Evolutionary conservation across 192 early-diverging fungal genomes (phyloP).

Genomic region (Mortierella hygrophila): DNA sequence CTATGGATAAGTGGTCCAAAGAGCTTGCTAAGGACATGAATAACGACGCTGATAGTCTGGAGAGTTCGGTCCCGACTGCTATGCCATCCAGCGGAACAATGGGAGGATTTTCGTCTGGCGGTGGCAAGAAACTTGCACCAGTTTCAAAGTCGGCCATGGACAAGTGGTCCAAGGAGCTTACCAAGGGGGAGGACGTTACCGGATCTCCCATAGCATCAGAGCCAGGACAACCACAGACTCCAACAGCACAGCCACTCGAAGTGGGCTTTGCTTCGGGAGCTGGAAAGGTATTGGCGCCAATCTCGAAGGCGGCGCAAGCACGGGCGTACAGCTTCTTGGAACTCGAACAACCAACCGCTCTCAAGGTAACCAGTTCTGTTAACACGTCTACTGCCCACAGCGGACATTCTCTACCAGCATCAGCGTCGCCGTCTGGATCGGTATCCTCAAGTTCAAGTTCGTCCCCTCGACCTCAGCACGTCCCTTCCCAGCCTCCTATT

Average conservation of each 20-base stretch:
- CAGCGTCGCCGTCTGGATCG: too few species aligned
- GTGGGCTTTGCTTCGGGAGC: slow-evolving; percentile 2
- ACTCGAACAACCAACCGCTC: neutral
- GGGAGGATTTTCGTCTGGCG: slow-evolving; percentile 22
- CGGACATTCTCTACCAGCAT: neutral
- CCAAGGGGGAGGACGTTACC: neutral
- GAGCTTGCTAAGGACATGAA: slow-evolving; percentile 13
- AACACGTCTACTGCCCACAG: neutral
- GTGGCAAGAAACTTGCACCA: slow-evolving; percentile 5
- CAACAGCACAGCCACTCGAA: neutral
- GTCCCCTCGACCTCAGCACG: neutral
- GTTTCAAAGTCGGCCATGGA: slow-evolving; percentile 16
- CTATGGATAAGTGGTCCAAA: slow-evolving; percentile 29
- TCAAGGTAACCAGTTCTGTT: neutral
- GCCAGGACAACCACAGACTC: neutral
- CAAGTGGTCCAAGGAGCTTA: slow-evolving; percentile 29
- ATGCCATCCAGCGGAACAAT: neutral
- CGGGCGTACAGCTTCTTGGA: slow-evolving; percentile 11
- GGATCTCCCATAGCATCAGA: neutral
- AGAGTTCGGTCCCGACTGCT: neutral
- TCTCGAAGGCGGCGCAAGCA: neutral
- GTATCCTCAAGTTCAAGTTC: neutral
- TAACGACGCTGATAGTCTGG: neutral
- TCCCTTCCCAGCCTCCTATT: slow-evolving; percentile 4
- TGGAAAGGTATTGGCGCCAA: slow-evolving; percentile 9